phyloP scores from a whole-genome alignment of 495 filamentous ascomycete species.

The Thermothielavioides terrestris region DNA sequence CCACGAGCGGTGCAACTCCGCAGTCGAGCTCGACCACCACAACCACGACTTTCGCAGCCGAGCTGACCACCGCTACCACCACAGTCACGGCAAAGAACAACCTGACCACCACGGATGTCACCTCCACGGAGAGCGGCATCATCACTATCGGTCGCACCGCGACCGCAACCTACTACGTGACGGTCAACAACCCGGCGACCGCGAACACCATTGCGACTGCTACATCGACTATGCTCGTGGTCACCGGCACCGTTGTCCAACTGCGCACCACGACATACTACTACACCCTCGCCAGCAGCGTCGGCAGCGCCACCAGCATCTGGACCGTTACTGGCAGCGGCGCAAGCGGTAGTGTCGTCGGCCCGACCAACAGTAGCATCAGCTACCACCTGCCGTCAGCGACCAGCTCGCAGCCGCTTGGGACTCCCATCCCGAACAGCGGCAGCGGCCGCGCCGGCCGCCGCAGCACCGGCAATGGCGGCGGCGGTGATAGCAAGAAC shows the following conservation, averaged over 20 bases:
- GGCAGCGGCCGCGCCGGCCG: neutral
- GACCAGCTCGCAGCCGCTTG: no score
- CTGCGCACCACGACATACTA: neutral
- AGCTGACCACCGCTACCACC: neutral
- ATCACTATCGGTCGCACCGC: neutral
- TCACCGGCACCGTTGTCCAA: neutral
- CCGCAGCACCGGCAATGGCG: neutral
- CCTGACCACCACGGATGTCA: neutral
- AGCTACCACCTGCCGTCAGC: neutral
- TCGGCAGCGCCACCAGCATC: neutral
- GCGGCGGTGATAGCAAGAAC: neutral
- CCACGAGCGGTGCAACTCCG: neutral
- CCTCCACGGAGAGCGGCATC: neutral
- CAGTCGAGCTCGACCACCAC: neutral
- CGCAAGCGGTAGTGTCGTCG: no score
- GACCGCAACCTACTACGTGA: neutral
- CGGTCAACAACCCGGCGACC: neutral
- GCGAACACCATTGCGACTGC: neutral
- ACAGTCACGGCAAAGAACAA: neutral
- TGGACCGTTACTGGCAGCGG: no score
- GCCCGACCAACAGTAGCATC: constrained; percentile 1
- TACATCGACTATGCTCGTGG: neutral
- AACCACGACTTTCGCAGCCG: neutral
- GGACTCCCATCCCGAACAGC: neutral
- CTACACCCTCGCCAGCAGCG: neutral